Evolutionary conservation across 2,329 filamentous ascomycete species (phyloP).

Genomic region (Aspergillus melleus): DNA sequence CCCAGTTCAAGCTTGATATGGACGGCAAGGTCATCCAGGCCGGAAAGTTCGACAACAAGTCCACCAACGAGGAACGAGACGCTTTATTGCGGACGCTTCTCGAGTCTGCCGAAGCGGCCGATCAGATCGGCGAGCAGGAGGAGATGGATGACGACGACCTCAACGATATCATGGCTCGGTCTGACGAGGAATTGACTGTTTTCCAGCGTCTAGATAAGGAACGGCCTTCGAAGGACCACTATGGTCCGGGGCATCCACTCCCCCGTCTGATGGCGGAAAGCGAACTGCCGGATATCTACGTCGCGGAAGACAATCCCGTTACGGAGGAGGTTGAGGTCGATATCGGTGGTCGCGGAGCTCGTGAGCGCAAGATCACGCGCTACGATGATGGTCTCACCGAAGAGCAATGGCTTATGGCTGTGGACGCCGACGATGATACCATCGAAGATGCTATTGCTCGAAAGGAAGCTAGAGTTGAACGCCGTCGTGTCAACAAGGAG

Average conservation of each 20-base stretch:
- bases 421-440: conserved; percentile 92
- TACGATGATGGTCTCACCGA: conserved; percentile 98
- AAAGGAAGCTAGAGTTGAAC: conserved; percentile 82
- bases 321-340: conserved; percentile 75
- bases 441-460: conserved; percentile 90
- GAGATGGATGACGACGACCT: conserved; percentile 99
- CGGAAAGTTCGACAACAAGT: conserved; percentile 99
- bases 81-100: conserved; percentile 92
- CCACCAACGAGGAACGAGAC: conserved; percentile 96
- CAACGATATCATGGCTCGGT: conserved; percentile 90
- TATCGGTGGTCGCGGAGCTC: conserved; percentile 80
- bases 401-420: conserved; percentile 97
- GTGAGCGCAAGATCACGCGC: conserved; percentile 89
- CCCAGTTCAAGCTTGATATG: conserved; percentile 98
- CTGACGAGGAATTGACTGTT: conserved; percentile 70
- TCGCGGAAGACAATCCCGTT: conserved; percentile 80
- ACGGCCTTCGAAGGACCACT: conserved; percentile 63
- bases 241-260: conserved; percentile 68
- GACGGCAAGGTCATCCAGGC: conserved; percentile 99
- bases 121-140: conserved; percentile 78
- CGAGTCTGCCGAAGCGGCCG: conserved; percentile 71
- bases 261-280: conserved; percentile 82
- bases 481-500: conserved; percentile 72
- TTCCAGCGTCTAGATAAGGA: conserved; percentile 87
- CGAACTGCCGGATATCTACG: conserved; percentile 91